These are phyloP conservation scores for Citrus medica DNA, from an alignment of 345 rosid genomes.

Conservation along the genomic window DNA sequence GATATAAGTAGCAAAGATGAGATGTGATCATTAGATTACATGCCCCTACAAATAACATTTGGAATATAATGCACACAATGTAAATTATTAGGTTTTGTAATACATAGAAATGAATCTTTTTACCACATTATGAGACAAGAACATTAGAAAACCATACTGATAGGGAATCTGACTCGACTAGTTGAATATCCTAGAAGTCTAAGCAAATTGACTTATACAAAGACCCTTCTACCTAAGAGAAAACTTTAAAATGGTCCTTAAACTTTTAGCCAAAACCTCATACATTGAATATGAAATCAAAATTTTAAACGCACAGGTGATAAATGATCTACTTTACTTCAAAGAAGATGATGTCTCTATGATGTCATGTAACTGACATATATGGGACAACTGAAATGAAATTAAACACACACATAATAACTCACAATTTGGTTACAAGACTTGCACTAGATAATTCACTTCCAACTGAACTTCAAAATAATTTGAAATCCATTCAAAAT, in stretches of 20 bases:
- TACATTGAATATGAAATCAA: neutral
- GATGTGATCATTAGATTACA: neutral
- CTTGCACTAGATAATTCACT: neutral
- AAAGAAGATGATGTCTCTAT: neutral
- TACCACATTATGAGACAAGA: neutral
- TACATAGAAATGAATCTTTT: neutral
- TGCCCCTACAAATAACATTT: neutral
- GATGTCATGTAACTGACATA: neutral
- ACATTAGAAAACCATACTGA: neutral
- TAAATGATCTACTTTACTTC: neutral
- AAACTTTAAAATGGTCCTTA: neutral
- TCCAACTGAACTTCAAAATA: neutral
- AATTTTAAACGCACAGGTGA: neutral
- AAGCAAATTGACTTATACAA: neutral
- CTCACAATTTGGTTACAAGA: neutral
- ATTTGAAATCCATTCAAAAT: neutral
- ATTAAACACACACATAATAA: neutral
- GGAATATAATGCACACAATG: neutral
- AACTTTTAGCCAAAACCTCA: neutral
- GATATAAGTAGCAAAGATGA: neutral
- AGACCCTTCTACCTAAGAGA: neutral
- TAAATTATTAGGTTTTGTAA: neutral
- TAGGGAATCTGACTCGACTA: neutral
- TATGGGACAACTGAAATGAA: neutral
- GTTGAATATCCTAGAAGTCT: neutral